Base-by-base conservation (phyloP, 2,329 filamentous ascomycete genomes). In the Fusarium devonianum region DNA sequence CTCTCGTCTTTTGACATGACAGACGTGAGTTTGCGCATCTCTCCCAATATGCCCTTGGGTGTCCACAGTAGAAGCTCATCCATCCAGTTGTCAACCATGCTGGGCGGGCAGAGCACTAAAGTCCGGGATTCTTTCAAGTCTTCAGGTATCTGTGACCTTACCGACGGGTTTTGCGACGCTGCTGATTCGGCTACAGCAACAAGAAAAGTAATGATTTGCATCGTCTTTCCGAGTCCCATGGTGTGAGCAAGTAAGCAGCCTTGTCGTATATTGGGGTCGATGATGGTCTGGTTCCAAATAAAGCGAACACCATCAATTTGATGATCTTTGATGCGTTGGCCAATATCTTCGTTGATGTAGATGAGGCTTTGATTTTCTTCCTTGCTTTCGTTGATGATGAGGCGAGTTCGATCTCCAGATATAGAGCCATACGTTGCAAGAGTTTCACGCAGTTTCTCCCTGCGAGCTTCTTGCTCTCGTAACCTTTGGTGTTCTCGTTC, bases 181-280 rank as follows among this genome's bases (percentile, higher is more conserved):
- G 84, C 78, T 3, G 90, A 83, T 59, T 89, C 81, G 4, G 85
- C 78, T 53, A 96, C 82, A 0, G 89, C 86, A 12, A 89, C 80
- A 5, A 97, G 79, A n/a, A 96, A 75, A 1, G 90, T 89, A 50
- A 96, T 90, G 5, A 91, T 83, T 73, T 96, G 92, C 86, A 96
- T 91, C 0, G 92, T 95, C 74, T 96, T 97, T 12, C 92, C 92
- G 3, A 96, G 74, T 2, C 92, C 92, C 92, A 96, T 96, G 0
- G 89, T 90, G 68, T 96, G 92, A 5, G 92, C 89, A 14, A 96
- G 77, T 10, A 96, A 78, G 66, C 90, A 95, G 3, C 92, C 92
- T 69, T 92, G 86, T 13, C 79, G 78, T 5, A 76, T 73, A 4
- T 78, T 73, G 2, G 75, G 68, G 45, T 85, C 80, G 22, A 80